phyloP scores from a whole-genome alignment of 1,284 basidiomycete species.

The Ceratobasidium sp. region DNA sequence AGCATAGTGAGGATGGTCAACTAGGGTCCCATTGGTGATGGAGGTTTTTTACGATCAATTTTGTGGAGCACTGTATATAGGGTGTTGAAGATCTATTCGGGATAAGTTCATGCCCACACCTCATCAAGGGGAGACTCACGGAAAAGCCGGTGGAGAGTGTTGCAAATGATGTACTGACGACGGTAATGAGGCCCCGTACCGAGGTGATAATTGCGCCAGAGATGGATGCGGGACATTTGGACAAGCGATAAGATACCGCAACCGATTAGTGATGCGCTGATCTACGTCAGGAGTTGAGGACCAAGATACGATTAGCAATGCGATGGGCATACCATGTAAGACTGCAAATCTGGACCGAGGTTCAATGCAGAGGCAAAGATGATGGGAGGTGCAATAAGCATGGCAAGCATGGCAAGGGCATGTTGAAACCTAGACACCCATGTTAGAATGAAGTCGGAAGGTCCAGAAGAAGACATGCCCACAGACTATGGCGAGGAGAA shows the following conservation, averaged over 20 bases:
- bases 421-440: constrained; percentile 68
- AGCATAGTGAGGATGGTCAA: no score
- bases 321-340: constrained; percentile 86
- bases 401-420: constrained; percentile 81
- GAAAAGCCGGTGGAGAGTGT: no score
- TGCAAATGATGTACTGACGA: no score
- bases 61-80: no score
- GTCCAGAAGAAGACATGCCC: constrained; percentile 55
- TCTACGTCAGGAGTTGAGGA: background rate
- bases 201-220: constrained; percentile 63
- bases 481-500: constrained; percentile 74
- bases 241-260: constrained; percentile 77
- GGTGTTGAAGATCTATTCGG: no score
- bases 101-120: no score
- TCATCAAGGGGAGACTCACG: no score
- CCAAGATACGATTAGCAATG: constrained; percentile 59
- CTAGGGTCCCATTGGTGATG: no score
- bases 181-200: background rate
- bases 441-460: background rate
- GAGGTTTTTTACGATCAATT: no score
- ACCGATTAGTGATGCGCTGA: constrained; percentile 31
- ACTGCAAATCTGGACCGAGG: constrained; percentile 67
- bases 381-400: constrained; percentile 69
- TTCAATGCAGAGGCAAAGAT: constrained; percentile 77
- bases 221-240: constrained; percentile 76